Percentiles rank a stretch among this genome's conserved stretches.
These are phyloP conservation scores for Tricholoma saponaceum DNA, from an alignment of 768 basidiomycete species.

Conservation along the genomic window DNA sequence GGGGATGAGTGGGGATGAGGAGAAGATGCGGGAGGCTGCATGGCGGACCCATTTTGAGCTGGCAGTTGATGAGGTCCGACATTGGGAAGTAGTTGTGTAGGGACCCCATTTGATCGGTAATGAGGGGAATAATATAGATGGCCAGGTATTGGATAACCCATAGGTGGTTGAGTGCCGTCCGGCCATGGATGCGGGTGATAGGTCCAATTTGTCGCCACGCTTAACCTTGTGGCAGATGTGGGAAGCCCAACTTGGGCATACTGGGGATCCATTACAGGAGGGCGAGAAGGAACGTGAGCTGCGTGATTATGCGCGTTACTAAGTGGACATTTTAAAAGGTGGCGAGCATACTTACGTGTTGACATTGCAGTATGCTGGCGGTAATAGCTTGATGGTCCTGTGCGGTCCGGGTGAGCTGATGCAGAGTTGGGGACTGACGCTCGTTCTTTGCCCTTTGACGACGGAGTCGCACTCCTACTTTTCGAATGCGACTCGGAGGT, in stretches of 20 bases:
- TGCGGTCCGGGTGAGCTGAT: conserved; percentile 23
- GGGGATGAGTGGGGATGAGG: conserved; percentile 3
- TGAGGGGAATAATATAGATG: conserved; percentile 37
- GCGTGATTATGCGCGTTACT: not conserved
- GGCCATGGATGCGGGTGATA: conserved; percentile 35
- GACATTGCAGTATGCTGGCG: conserved; percentile 54
- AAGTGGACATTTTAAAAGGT: no score
- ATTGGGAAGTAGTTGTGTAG: conserved; percentile 14
- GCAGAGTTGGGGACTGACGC: conserved; percentile 17
- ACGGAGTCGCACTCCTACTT: conserved; percentile 49
- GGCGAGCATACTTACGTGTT: conserved; percentile 31
- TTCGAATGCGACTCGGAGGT: conserved; percentile 39
- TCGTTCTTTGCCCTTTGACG: conserved; percentile 37
- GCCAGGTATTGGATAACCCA: conserved; percentile 4
- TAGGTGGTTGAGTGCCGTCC: conserved; percentile 23
- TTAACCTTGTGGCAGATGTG: conserved; percentile 48
- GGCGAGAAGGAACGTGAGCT: conserved; percentile 40
- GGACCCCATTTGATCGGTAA: conserved; percentile 37
- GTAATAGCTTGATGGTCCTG: conserved; percentile 57
- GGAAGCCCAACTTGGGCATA: conserved; percentile 45
- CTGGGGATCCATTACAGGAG: conserved; percentile 38
- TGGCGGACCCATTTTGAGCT: not conserved
- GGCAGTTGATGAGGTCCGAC: conserved; percentile 12
- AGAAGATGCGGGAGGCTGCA: conserved; percentile 4
- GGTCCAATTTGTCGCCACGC: conserved; percentile 36